A percentile compares a stretch with the other conserved stretches of the same genome.
Conservation (phyloP, 2,329 filamentous ascomycete species). For the Penicillium sp. region DNA sequence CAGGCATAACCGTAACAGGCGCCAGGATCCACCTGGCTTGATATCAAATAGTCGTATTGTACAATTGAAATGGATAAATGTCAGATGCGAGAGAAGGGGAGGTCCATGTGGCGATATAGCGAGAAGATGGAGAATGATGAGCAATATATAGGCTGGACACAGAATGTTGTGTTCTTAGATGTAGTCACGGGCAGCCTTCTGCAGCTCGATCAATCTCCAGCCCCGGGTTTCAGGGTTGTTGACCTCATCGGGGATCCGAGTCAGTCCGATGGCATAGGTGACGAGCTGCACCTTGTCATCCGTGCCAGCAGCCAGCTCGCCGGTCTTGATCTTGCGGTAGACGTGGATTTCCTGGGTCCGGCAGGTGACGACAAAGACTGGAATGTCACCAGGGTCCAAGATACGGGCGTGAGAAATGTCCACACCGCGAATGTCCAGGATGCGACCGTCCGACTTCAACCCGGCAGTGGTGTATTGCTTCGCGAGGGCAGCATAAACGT, state of each 20-base stretch:
- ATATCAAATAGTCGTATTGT: conserved; percentile 41
- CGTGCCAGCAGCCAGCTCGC: conserved; percentile 90
- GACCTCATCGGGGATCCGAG: conserved; percentile 87
- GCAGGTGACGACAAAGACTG: conserved; percentile 95
- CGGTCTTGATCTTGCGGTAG: conserved; percentile 86
- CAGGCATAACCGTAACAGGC: conserved; percentile 28
- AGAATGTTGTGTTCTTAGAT: conserved; percentile 48
- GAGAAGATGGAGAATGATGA: conserved; percentile 9
- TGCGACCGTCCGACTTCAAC: conserved; percentile 89
- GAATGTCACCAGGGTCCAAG: conserved; percentile 53
- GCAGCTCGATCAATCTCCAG: conserved; percentile 96
- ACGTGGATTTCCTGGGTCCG: conserved; percentile 97
- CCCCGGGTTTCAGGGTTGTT: conserved; percentile 95
- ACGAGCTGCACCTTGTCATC: conserved; percentile 98
- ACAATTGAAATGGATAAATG: conserved; percentile 35
- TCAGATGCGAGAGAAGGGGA: conserved; percentile 25
- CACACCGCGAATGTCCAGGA: conserved; percentile 91
- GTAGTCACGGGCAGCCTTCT: conserved; percentile 95
- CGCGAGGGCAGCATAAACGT: conserved; percentile 92
- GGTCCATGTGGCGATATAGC: conserved; percentile 18
- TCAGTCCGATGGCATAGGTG: conserved; percentile 96
- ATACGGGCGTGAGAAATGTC: conserved; percentile 59
- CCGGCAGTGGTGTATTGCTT: conserved; percentile 94
- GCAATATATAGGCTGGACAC: not conserved
- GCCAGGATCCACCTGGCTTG: conserved; percentile 36